Evolutionary conservation across 495 filamentous ascomycete genomes (phyloP).

Genomic region (Daldinia bambusicola): DNA sequence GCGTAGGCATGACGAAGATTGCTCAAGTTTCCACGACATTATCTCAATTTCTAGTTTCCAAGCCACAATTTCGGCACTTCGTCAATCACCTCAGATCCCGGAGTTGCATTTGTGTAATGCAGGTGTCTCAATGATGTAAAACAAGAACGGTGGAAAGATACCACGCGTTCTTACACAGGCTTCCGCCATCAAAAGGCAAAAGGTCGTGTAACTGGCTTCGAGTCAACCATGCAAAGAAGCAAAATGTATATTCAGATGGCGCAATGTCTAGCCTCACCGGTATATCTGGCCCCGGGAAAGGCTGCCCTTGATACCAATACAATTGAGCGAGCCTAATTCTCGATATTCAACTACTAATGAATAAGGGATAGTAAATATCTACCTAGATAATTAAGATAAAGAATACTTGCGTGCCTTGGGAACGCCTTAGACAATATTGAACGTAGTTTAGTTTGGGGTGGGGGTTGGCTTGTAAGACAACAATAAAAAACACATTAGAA

Average conservation of each 20-base stretch:
- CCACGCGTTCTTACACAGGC: slow-evolving; percentile 7
- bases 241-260: neutral
- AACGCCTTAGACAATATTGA: neutral
- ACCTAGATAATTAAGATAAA: neutral
- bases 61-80: slow-evolving; percentile 21
- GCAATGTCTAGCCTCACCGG: slow-evolving; percentile 10
- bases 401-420: neutral
- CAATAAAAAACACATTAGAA: neutral
- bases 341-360: neutral
- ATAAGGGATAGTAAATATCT: neutral
- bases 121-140: slow-evolving; percentile 9
- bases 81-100: neutral
- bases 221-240: neutral
- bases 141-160: slow-evolving; percentile 5
- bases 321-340: neutral
- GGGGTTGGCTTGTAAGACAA: slow-evolving; percentile 24
- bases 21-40: slow-evolving; percentile 26
- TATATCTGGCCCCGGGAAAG: neutral
- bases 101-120: slow-evolving; percentile 9
- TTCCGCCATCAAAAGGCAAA: slow-evolving; percentile 1
- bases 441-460: neutral
- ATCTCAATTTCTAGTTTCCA: slow-evolving; percentile 28
- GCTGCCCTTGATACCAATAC: neutral
- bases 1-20: neutral
- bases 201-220: slow-evolving; percentile 1